Percentiles rank a stretch among this genome's conserved stretches.
phyloP scores from a whole-genome alignment of 2,329 filamentous ascomycete species.

The Diaporthe capsici region DNA sequence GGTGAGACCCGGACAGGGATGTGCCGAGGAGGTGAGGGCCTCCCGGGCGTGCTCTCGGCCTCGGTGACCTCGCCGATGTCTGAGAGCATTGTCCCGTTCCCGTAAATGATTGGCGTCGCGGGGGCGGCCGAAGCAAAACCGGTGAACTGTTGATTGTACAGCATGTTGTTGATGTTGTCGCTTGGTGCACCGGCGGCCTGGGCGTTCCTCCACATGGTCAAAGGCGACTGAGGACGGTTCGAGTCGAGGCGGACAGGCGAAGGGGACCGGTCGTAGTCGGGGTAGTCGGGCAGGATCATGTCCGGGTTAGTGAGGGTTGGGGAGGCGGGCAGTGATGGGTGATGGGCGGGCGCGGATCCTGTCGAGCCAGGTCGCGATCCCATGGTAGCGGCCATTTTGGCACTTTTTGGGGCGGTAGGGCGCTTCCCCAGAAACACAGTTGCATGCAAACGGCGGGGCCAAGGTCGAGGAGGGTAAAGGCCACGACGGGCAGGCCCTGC shows the following conservation, averaged over 20 bases:
- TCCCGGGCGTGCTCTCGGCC: conserved; percentile 50
- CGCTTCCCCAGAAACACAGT: conserved; percentile 1
- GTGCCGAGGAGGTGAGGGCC: conserved; percentile 52
- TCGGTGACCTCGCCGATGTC: conserved; percentile 44
- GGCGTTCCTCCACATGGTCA: conserved; percentile 67
- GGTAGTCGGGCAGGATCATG: conserved; percentile 90
- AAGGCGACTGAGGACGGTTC: conserved; percentile 61
- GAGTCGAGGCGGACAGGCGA: conserved; percentile 62
- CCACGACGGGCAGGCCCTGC: conserved; percentile 36
- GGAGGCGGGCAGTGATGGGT: conserved; percentile 73
- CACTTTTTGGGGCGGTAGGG: conserved; percentile 12
- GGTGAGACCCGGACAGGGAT: conserved; percentile 43
- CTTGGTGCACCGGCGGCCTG: conserved; percentile 52
- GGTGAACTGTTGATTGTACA: conserved; percentile 58
- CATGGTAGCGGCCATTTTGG: conserved; percentile 46
- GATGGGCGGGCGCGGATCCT: conserved; percentile 52
- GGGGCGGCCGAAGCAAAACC: conserved; percentile 62
- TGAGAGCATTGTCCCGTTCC: conserved; percentile 78
- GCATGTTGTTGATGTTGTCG: conserved; percentile 55
- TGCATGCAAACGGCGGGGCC: conserved; percentile 22
- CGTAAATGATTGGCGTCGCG: conserved; percentile 76
- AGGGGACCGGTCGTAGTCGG: conserved; percentile 75
- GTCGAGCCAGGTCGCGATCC: conserved; percentile 47
- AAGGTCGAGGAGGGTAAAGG: conserved; percentile 11
- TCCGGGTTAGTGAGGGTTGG: conserved; percentile 94